Conservation (phyloP, 2,329 filamentous ascomycete genomes). For the Colletotrichum musae region DNA sequence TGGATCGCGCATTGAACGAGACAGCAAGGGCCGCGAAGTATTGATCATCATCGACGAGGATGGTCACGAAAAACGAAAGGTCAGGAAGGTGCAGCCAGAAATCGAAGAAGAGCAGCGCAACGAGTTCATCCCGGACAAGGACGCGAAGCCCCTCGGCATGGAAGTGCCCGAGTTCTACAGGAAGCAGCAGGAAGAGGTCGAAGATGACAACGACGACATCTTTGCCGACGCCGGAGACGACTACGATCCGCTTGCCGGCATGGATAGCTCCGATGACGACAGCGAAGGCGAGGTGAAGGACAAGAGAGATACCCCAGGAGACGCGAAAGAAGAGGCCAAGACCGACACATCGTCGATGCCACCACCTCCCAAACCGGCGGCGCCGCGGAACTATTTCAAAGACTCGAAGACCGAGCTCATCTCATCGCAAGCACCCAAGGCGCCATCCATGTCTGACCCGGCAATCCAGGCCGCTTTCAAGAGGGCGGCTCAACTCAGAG, state of each 20-base stretch:
- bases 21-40: conserved; percentile 73
- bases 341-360: conserved; percentile 55
- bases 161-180: conserved; percentile 73
- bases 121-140: conserved; percentile 67
- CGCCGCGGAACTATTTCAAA: conserved; percentile 74
- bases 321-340: conserved; percentile 40
- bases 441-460: conserved; percentile 78
- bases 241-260: conserved; percentile 76
- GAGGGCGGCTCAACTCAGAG: conserved; percentile 80
- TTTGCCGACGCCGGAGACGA: conserved; percentile 77
- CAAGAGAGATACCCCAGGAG: conserved; percentile 43
- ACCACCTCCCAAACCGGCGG: conserved; percentile 60
- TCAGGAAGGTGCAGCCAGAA: conserved; percentile 66
- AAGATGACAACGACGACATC: conserved; percentile 73
- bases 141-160: conserved; percentile 74
- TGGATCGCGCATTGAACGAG: conserved; percentile 72
- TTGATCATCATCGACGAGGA: conserved; percentile 77
- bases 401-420: conserved; percentile 69
- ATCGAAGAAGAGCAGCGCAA: conserved; percentile 54
- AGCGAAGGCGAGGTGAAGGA: conserved; percentile 55
- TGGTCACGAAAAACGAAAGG: conserved; percentile 76
- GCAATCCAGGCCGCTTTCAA: conserved; percentile 87
- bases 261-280: conserved; percentile 62
- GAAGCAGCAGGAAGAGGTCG: conserved; percentile 60
- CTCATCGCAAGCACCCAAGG: conserved; percentile 65